Evolutionary conservation across 2,329 filamentous ascomycete genomes (phyloP), one percentile per base, ranked within the genome.

Genomic region (Alternaria brassicicola): DNA sequence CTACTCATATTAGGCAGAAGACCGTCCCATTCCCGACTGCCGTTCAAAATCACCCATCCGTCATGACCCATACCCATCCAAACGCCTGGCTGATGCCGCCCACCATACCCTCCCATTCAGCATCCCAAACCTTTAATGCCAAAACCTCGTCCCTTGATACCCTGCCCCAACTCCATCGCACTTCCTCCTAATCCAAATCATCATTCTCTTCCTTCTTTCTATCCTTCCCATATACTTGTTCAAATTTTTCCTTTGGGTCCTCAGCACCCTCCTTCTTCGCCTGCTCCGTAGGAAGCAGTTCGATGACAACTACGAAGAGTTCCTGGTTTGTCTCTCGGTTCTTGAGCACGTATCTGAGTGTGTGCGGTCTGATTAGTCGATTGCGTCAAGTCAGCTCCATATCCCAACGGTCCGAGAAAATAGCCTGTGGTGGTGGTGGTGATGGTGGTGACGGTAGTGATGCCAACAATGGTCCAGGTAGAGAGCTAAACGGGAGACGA

Each of bases 301-400:
- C 89, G 75, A 98, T 94, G 5, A 92, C 78, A 15, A 98, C 82
- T 43, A 94, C 91, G 28, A 97, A 86, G 68, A 97, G 91, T 15
- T 91, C 84, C 31, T 91, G 85, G 46, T 86, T 86, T 0, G 91
- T 94, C 21, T 82, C 78, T 60, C 86, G 87, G 78, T 97, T 91
- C 74, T 93, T 94, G 72, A 98, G 84, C 57, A 96, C 92, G 79
- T 98, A 97, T 85, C 93, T 93, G 80, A 96, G 86, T 67, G 88
- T 84, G 80, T 96, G 91, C 82, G 91, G 89, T 83, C 90, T 86
- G 84, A 69, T 74, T 69, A 76, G 74, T 63, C 31, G 48, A 53
- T 38, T 39, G n/a, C 2, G 12, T 28, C 55, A 46, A 43, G 55
- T 67, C 60, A 66, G 64, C 60, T 43, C 45, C 59, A 23, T 43